Evolutionary conservation across 176 grass and related monocot species (phyloP).

Genomic region (Juncus effusus): DNA sequence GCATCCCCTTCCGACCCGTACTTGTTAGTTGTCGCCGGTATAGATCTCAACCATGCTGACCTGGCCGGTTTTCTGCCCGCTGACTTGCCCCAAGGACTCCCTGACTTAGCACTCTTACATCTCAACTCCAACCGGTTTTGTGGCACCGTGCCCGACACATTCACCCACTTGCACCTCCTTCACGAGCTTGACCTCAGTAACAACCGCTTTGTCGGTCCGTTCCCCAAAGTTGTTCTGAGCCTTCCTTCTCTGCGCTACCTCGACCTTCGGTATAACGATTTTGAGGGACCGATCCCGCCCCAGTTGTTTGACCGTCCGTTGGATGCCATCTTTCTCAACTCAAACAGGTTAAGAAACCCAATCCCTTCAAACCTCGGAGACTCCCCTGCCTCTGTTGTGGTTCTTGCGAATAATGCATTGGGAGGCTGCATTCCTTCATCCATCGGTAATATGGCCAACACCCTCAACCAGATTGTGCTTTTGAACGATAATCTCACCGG

Average conservation of each 20-base stretch:
- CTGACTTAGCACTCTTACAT: slow-evolving; percentile 71
- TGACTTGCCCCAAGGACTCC: slow-evolving; percentile 48
- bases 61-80: slow-evolving; percentile 52
- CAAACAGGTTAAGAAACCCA: slow-evolving; percentile 53
- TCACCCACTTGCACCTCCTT: slow-evolving; percentile 41
- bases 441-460: slow-evolving; percentile 52
- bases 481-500: slow-evolving; percentile 47
- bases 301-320: slow-evolving; percentile 59
- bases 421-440: slow-evolving; percentile 62
- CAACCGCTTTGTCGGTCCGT: slow-evolving; percentile 81
- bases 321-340: slow-evolving; percentile 83
- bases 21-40: slow-evolving; percentile 48
- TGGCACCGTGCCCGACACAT: slow-evolving; percentile 48
- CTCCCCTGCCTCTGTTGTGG: slow-evolving; percentile 71
- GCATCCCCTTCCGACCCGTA: not conserved
- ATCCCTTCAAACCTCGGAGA: slow-evolving; percentile 76
- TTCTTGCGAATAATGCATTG: slow-evolving; percentile 71
- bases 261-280: slow-evolving; percentile 85
- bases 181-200: slow-evolving; percentile 95
- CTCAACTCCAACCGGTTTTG: slow-evolving; percentile 99
- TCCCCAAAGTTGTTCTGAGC: slow-evolving; percentile 38
- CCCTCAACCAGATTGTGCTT: slow-evolving; percentile 79
- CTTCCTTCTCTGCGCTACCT: slow-evolving; percentile 54
- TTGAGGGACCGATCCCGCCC: slow-evolving; percentile 64
- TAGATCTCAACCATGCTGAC: slow-evolving; percentile 92